Evolutionary conservation across 2,329 filamentous ascomycete species (phyloP), one percentile per base, ranked within the genome.

Genomic region (Ceratocystis alfenasii): DNA sequence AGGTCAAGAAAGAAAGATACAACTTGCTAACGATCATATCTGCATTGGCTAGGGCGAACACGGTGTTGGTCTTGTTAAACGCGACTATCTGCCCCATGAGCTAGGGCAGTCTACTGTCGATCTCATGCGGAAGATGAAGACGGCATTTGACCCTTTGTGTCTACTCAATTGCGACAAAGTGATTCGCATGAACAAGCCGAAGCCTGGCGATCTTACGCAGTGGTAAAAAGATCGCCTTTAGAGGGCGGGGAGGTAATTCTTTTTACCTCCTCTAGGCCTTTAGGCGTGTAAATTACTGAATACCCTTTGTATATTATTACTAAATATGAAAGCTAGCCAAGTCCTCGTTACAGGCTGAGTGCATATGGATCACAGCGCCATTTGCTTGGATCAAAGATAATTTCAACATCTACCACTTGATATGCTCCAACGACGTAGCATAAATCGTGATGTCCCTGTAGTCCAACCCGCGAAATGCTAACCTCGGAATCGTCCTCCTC

Each of bases 81-180:
- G 89, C 70, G 89, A 94, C 73, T 93, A 93, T 72, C 79, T 95
- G 55, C 80, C 84, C 8, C 87, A 92, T 72, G 89, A 95, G 76
- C 78, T 94, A 50, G 88, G 89, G 12, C 79, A 84, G 73, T 79
- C 76, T 12, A 90, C 89, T 0, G 88, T 95, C 7, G 88, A 92
- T 76, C 80, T 87, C 25, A 95, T 95, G 89, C 83, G 89, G 75
- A 89, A 87, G 86, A 84, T 93, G 74, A 94, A 94, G 78, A 80
- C 85, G 71, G 87, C 89, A 0, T 87, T 91, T 69, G 90, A 94
- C 74, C 89, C 89, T 2, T 77, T 90, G 41, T 87, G 82, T 70
- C 74, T 88, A 65, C 78, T 87, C 64, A 88, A 88, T 76, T 84
- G 81, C 70, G 86, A 88, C 76, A 88, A 88, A 76, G 80, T 88